A percentile compares a stretch with the other conserved stretches of the same genome.
These are phyloP conservation scores for Micractinium sp. DNA, from an alignment of 139 green algal genomes.

Conservation along the genomic window DNA sequence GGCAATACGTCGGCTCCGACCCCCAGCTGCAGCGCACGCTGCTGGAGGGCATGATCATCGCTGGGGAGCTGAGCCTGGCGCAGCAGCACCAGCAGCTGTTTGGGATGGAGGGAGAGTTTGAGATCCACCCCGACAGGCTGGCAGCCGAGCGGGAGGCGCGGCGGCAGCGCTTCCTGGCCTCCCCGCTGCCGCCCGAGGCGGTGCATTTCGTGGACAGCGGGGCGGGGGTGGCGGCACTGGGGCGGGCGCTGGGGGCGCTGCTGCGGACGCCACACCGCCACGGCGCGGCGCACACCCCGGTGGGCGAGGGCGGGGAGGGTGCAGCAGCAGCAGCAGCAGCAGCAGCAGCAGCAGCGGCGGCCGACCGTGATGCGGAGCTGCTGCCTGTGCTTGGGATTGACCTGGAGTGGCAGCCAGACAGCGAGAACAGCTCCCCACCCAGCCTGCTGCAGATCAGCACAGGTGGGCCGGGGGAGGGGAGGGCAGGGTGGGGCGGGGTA, in stretches of 20 bases:
- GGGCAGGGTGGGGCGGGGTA: too few species aligned
- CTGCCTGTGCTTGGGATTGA: slow-evolving; percentile 68
- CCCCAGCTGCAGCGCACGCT: slow-evolving; percentile 38
- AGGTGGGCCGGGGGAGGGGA: background rate
- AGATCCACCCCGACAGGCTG: slow-evolving; percentile 43
- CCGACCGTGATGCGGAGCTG: slow-evolving; percentile 6
- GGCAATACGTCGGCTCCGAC: slow-evolving; percentile 44
- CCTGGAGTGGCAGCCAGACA: slow-evolving; percentile 73
- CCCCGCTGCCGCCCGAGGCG: slow-evolving; percentile 44
- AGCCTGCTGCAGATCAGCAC: slow-evolving; percentile 53
- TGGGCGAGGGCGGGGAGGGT: background rate
- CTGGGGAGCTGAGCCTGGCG: slow-evolving; percentile 55
- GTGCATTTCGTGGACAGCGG: slow-evolving; percentile 35
- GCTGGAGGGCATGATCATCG: slow-evolving; percentile 51
- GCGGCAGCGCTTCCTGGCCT: slow-evolving; percentile 53
- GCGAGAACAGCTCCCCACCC: slow-evolving; percentile 6
- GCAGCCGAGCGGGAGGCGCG: slow-evolving; percentile 47
- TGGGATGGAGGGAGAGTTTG: slow-evolving; percentile 34
- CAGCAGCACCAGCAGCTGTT: slow-evolving; percentile 57
- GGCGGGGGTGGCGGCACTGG: slow-evolving; percentile 7
- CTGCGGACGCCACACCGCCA: background rate
- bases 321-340: background rate
- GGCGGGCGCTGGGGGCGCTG: background rate
- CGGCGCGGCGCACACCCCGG: background rate
- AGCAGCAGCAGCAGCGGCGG: background rate